Percentiles rank a stretch among this genome's conserved stretches.
Conservation (phyloP, 257 asterid genomes). For the Solanum piurae region DNA sequence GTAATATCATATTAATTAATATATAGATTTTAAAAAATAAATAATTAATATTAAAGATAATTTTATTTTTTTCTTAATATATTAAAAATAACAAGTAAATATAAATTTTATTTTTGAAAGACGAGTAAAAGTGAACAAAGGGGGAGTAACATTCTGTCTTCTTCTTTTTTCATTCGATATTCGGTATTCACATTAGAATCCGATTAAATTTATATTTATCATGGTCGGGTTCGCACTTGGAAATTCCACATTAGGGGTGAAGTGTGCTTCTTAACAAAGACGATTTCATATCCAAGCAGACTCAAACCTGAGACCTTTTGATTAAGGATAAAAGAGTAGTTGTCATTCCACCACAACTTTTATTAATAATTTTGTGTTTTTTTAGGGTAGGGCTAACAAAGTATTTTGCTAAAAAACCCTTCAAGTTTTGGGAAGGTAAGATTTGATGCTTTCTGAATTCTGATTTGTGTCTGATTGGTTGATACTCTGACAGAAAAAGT, state of each 20-base stretch:
- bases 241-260: neutral
- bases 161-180: too few species aligned
- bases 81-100: neutral
- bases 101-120: neutral
- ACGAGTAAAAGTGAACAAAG: neutral
- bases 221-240: rapidly evolving
- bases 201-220: neutral
- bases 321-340: rapidly evolving
- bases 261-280: neutral
- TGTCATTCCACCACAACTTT: neutral
- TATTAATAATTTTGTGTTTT: neutral
- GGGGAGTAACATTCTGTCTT: neutral
- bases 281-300: rapidly evolving
- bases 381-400: neutral
- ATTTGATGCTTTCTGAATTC: neutral
- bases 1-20: too few species aligned
- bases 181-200: rapidly evolving
- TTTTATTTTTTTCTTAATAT: neutral
- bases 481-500: neutral
- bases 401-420: neutral
- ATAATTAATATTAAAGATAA: too few species aligned
- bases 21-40: too few species aligned
- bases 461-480: neutral
- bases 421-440: neutral
- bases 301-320: too few species aligned